phyloP scores from a whole-genome alignment of 345 rosid species.

The Psidium friedrichsthalianum region DNA sequence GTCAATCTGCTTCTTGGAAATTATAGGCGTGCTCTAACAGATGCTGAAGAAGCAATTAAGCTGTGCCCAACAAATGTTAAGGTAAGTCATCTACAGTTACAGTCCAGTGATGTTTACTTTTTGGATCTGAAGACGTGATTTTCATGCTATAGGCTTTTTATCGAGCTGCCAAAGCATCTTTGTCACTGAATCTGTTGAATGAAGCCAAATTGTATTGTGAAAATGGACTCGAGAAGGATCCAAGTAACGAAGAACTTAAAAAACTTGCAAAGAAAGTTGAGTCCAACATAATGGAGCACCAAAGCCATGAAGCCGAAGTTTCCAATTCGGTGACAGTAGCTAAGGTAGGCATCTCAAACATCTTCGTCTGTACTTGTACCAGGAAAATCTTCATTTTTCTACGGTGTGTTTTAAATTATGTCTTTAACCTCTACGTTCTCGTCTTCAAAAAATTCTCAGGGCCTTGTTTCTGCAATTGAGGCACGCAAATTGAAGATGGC shows the following conservation, averaged over 20 bases:
- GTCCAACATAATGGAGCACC: slow-evolving; percentile 46
- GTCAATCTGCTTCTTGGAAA: slow-evolving; percentile 79
- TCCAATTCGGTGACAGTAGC: slow-evolving; percentile 50
- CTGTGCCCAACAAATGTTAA: slow-evolving; percentile 47
- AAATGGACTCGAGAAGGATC: slow-evolving; percentile 48
- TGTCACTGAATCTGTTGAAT: slow-evolving; percentile 44
- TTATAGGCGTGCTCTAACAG: slow-evolving; percentile 59
- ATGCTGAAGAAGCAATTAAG: slow-evolving; percentile 67
- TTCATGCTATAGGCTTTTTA: slow-evolving; percentile 41
- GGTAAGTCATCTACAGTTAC: slow-evolving; percentile 17
- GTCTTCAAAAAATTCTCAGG: slow-evolving; percentile 20
- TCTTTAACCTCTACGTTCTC: not conserved
- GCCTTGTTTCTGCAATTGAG: slow-evolving; percentile 53
- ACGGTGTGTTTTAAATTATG: not conserved
- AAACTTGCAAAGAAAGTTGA: slow-evolving; percentile 46
- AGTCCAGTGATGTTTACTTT: not conserved
- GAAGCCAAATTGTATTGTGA: slow-evolving; percentile 50
- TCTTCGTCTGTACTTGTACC: not conserved
- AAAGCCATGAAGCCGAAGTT: slow-evolving; percentile 43
- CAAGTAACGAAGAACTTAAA: slow-evolving; percentile 57
- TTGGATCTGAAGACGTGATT: not conserved
- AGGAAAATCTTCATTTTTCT: not conserved
- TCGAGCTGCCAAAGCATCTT: slow-evolving; percentile 84
- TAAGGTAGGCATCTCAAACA: slow-evolving; percentile 34
- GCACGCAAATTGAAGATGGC: slow-evolving; percentile 71